Conservation (phyloP, 2,329 filamentous ascomycete genomes). For the Fusarium bactridioides region DNA sequence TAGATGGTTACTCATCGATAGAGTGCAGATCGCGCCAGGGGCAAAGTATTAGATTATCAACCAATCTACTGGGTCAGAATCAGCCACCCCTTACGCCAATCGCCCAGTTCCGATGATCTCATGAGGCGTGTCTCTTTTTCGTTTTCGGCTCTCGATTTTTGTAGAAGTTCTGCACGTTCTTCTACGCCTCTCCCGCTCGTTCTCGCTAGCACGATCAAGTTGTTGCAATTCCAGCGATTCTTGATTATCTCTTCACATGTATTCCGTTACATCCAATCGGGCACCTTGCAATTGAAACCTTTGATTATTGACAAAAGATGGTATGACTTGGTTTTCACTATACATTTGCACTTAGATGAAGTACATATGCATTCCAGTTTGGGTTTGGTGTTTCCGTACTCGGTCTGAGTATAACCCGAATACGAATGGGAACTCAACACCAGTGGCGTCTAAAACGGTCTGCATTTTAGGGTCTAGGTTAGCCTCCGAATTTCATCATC, state of each 20-base stretch:
- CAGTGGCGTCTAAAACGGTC: not conserved
- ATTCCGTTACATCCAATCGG: conserved; percentile 8
- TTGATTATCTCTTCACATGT: conserved; percentile 1
- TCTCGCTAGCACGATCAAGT: conserved; percentile 3
- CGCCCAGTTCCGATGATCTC: conserved; percentile 25
- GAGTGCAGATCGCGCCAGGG: conserved; percentile 13
- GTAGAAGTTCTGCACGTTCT: not conserved
- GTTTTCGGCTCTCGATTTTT: conserved; percentile 30
- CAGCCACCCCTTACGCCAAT: conserved; percentile 16
- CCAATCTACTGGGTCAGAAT: conserved; percentile 25
- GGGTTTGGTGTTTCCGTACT: not conserved
- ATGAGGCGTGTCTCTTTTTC: conserved; percentile 27
- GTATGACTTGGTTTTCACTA: not conserved
- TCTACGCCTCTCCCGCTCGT: conserved; percentile 17
- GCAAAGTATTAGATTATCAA: conserved; percentile 34
- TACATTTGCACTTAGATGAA: not conserved
- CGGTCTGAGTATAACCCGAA: not conserved
- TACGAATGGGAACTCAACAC: not conserved
- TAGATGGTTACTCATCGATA: conserved; percentile 22
- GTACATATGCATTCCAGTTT: not conserved
- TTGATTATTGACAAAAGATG: not conserved
- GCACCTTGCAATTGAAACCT: conserved; percentile 9
- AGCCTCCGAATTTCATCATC: not conserved
- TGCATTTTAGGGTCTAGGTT: not conserved
- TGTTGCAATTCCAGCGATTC: not conserved